Base-by-base conservation (phyloP, 805 yeast species). In the Candida lessepsii region DNA sequence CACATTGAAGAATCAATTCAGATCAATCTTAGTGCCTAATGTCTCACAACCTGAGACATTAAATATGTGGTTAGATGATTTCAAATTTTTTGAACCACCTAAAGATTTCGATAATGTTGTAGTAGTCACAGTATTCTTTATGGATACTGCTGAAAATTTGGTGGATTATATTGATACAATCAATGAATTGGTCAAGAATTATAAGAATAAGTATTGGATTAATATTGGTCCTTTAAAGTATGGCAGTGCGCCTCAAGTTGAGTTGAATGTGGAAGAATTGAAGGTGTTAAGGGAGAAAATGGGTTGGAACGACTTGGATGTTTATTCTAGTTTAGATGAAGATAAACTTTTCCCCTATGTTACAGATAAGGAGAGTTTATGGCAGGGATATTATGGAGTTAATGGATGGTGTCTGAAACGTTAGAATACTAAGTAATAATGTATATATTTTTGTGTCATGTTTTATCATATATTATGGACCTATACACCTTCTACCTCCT, bases 151-250 rank as follows among this genome's bases (percentile, higher is more conserved):
- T 0, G 95, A 87, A 52, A 86, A 90, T 53, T 56, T 87, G 35
- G 69, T 91, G 47, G 82, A 79, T 29, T 90, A 90, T 58, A 60
- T 91, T 40, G 83, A 83, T 39, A 62, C 83, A 1, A 80, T 91
- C 26, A 74, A 75, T 13, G 28, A 37, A 15, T 23, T 54, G 24
- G 46, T 49, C 8, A 49, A 48, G 20, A 35, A 44, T 5, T 43
- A 51, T 5, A 65, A 65, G 11, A 71, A 71, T 3, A 82, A 86
- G 0, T 68, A 73, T 29, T 91, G 98, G 98, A 78, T 91, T 47
- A 91, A 93, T 56, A 71, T 81, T 10, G 99, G 99, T 0, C 99
- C 99, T 0, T 68, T 93, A 45, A 85, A 90, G 58, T 91, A 93
- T 68, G 97, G 97, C 0, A 79, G 88, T 2, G 85, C 89, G 39